Evolutionary conservation across 805 yeast species (phyloP).

Genomic region (Saccharomycopsis lassenensis): DNA sequence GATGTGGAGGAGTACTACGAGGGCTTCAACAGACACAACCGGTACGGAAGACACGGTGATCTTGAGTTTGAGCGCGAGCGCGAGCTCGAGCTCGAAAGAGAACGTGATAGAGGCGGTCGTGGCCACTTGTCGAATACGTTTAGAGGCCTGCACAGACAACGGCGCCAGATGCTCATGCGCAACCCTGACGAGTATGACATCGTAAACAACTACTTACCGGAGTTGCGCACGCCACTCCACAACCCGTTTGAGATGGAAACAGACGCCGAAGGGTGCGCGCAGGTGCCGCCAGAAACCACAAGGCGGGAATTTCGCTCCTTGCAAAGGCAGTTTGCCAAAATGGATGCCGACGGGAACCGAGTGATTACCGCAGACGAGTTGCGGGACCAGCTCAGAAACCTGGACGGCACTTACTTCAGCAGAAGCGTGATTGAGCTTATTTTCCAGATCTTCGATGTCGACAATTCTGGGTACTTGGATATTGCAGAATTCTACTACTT

Average conservation of each 20-base stretch:
- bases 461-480: slow-evolving; percentile 32
- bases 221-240: slow-evolving; percentile 14
- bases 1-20: slow-evolving; percentile 10
- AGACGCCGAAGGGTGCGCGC: slow-evolving; percentile 3
- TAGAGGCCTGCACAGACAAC: neutral
- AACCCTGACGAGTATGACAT: neutral
- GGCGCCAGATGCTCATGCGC: slow-evolving; percentile 5
- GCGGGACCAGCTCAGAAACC: slow-evolving; percentile 46
- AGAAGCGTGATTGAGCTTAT: slow-evolving; percentile 49
- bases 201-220: slow-evolving; percentile 1
- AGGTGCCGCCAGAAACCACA: neutral
- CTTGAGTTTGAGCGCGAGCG: neutral
- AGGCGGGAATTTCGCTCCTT: slow-evolving; percentile 4
- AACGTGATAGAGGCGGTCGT: neutral
- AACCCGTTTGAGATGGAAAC: slow-evolving; percentile 13
- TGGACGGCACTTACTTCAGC: slow-evolving; percentile 53
- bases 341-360: slow-evolving; percentile 16
- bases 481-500: slow-evolving; percentile 56
- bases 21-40: neutral
- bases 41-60: no score
- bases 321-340: slow-evolving; percentile 5
- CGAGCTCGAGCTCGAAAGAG: neutral
- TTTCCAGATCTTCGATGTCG: slow-evolving; percentile 52
- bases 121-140: no score
- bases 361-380: slow-evolving; percentile 31